Evolutionary conservation across 805 yeast genomes (phyloP).

Genomic region (Yarrowia sp.): DNA sequence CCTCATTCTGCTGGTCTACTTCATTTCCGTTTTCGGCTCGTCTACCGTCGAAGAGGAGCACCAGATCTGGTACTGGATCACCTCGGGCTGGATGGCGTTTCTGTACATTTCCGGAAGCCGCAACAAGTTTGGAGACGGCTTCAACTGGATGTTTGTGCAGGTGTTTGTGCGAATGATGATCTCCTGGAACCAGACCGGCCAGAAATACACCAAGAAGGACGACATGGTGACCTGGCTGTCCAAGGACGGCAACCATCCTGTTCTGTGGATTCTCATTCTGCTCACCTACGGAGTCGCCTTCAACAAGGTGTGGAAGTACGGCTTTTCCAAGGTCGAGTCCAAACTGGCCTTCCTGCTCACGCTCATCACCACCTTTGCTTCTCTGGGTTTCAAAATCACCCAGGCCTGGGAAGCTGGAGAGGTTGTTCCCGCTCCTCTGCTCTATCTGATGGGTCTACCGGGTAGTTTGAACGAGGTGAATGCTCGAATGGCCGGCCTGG

Average conservation of each 20-base stretch:
- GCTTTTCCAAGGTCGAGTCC: constrained; percentile 45
- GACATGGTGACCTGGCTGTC: constrained; percentile 58
- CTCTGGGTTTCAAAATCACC: constrained; percentile 62
- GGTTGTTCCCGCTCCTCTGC: constrained; percentile 53
- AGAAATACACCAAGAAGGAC: constrained; percentile 65
- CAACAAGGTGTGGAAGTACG: constrained; percentile 44
- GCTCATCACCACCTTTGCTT: constrained; percentile 56
- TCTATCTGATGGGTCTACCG: constrained; percentile 39
- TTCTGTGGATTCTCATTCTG: constrained; percentile 59
- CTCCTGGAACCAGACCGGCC: constrained; percentile 92
- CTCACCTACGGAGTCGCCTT: constrained; percentile 52
- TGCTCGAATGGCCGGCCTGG: constrained; percentile 44
- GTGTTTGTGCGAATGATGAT: constrained; percentile 64
- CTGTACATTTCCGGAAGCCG: constrained; percentile 43
- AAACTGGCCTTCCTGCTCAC: constrained; percentile 56
- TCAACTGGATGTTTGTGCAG: constrained; percentile 44
- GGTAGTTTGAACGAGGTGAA: constrained; percentile 40
- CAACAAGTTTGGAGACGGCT: constrained; percentile 42
- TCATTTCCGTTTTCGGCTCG: constrained; percentile 76
- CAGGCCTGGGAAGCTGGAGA: constrained; percentile 65
- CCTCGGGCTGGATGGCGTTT: constrained; percentile 52
- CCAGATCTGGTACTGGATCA: constrained; percentile 91
- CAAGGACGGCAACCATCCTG: constrained; percentile 39
- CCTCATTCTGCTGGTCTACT: constrained; percentile 52
- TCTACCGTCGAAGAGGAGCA: constrained; percentile 96